Evolutionary conservation across 1,284 basidiomycete genomes (phyloP), one percentile per base, ranked within the genome.

Genomic region (Kalmanozyma brasiliensis): DNA sequence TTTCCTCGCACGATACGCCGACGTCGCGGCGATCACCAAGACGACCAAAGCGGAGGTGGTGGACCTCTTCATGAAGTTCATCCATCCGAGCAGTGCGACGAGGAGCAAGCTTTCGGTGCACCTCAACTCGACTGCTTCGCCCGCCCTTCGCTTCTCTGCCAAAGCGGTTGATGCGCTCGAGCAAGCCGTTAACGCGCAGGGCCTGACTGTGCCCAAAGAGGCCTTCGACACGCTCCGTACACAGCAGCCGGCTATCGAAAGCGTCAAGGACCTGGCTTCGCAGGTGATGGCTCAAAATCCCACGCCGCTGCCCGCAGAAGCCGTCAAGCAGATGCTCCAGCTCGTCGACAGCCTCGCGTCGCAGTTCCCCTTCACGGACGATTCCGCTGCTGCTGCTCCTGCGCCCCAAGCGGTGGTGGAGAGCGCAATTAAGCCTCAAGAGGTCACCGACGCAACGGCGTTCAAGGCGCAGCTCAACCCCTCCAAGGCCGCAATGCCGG

Each of bases 1-100:
- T 67, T 74, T 76, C 33, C 33, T 67, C 24, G 75, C 78, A 90
- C 89, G 87, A 43, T 85, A 88, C 68, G 86, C 86, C 16, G 92
- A 95, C 72, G 89, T 90, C 5, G 85, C 86, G 26, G 79, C 87
- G 10, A 83, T 95, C 48, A 82, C 86, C 46, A 84, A 81, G 19
- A 84, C 93, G 52, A 90, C 87, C 8, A 93, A 93, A 83, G 83
- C 88, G 8, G 91, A 97, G 23, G 86, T 98, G 32, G 67, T 92
- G n/a, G 81, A 86, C 7, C 83, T 97, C 48, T 94, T 93, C 86
- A 84, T 87, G 62, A 84, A 85, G 22, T 86, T 87, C 55, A 87
- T 93, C 41, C 89, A 93, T 81, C 81, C 79, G 5, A 72, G 64
- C 45, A 71, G 65, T 24, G 7, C 51, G 2, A 44, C 32, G 19